Evolutionary conservation across 768 basidiomycete genomes (phyloP), one percentile per base, ranked within the genome.

Genomic region (Kwoniella dejecticola): DNA sequence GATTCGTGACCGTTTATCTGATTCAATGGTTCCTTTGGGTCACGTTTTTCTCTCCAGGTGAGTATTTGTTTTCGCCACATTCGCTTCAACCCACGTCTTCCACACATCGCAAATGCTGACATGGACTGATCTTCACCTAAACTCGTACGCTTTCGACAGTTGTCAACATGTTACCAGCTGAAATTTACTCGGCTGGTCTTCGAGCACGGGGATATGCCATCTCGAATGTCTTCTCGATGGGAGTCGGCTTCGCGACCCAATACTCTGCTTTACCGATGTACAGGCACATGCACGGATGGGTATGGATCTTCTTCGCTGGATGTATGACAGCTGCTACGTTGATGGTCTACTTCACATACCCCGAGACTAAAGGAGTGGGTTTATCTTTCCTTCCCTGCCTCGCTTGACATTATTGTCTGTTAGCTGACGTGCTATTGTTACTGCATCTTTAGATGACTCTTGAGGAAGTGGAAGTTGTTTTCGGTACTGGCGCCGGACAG

Each of bases 21-120:
- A 57, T 70, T 24, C 68, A 70, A 40, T 70, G 68, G 68, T 70
- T 70, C 56, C 38, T 70, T 26, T 70, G 68, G 68, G 68, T 70
- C 12, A 70, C 47, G 21, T 70, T 64, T 59, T 67, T 70, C 47
- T 58, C 62, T 3, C 68, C 65, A 29, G 65, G 67, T 68, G 52
- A 46, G 63, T 52, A 3, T n/a, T n/a, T n/a, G 23, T 19, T 45
- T 53, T 13, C 19, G 7, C 11, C 11, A 26, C 15, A 23, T 40
- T 42, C 31, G 7, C 38, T 54, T 42, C 19, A 13, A 17, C 24
- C 17, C 12, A 17, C 23, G 21, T 19, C 21, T 8, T 21, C 7
- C 6, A 15, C 47, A 49, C n/a, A n/a, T n/a, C 4, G 11, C 47
- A 21, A 24, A 13, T 49, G 24, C 15, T 19, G n/a, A 31, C 26